Evolutionary conservation across 768 basidiomycete species (phyloP).

Genomic region (Psilocybe subaeruginosa): DNA sequence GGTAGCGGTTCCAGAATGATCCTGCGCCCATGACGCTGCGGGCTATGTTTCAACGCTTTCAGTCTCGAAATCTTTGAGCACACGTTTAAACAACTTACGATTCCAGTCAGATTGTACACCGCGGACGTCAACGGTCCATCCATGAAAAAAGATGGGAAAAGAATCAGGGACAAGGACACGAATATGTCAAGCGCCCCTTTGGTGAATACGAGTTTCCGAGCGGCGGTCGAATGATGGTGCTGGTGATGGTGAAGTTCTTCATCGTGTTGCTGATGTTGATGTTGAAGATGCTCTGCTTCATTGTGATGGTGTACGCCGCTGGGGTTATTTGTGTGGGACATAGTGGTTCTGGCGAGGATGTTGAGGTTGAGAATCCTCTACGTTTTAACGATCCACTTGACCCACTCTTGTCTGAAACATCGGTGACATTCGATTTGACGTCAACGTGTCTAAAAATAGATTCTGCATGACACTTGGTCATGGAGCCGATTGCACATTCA

Average conservation of each 20-base stretch:
- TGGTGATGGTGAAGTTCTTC: not conserved
- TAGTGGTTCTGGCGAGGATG: not conserved
- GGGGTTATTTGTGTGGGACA: not conserved
- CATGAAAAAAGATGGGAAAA: slow-evolving; percentile 22
- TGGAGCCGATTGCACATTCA: too few relatives aligned
- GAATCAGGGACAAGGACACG: slow-evolving; percentile 21
- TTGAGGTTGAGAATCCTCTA: too few relatives aligned
- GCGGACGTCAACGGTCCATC: slow-evolving; percentile 19
- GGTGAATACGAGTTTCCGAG: slow-evolving; percentile 19
- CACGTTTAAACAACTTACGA: slow-evolving; percentile 16
- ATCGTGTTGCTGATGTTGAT: not conserved
- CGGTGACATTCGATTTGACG: too few relatives aligned
- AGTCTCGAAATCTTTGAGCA: not conserved
- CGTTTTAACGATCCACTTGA: too few relatives aligned
- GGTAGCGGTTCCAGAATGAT: slow-evolving; percentile 16
- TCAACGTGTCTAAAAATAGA: too few relatives aligned
- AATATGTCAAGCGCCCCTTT: slow-evolving; percentile 26
- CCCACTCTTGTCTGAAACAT: too few relatives aligned
- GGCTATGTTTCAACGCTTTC: slow-evolving; percentile 1
- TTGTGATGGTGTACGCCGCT: not conserved
- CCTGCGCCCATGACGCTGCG: slow-evolving; percentile 13
- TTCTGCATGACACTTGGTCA: too few relatives aligned
- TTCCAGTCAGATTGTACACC: slow-evolving; percentile 18
- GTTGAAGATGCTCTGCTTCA: not conserved
- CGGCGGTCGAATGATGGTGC: slow-evolving; percentile 5